Percentiles rank a stretch among this genome's conserved stretches.
Evolutionary conservation across 2,329 filamentous ascomycete species (phyloP).

Genomic region (Leptographium wingfieldii): DNA sequence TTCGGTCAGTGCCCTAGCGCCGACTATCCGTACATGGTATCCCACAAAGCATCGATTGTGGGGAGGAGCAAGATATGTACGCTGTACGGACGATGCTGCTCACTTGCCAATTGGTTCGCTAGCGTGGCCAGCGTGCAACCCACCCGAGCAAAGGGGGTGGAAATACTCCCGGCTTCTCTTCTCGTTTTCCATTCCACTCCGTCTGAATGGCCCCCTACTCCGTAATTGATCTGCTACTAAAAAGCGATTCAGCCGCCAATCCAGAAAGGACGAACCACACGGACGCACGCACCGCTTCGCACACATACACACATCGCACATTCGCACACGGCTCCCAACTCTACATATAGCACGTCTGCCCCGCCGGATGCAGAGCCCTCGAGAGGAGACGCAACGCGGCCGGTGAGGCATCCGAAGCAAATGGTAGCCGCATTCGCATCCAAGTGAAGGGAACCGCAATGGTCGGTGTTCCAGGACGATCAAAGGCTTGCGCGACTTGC

Average conservation of each 20-base stretch:
- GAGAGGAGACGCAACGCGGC: not conserved
- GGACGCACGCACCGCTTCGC: not conserved
- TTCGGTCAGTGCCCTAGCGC: too few relatives aligned
- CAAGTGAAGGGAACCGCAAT: conserved; percentile 4
- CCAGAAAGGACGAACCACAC: not conserved
- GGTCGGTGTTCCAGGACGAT: conserved; percentile 14
- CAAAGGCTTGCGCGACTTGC: conserved; percentile 13
- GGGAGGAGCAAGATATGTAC: too few relatives aligned
- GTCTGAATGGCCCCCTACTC: too few relatives aligned
- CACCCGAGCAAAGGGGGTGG: too few relatives aligned
- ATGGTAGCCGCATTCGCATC: not conserved
- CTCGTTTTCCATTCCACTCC: too few relatives aligned
- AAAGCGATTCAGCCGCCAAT: not conserved
- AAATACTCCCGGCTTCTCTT: too few relatives aligned
- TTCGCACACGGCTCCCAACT: not conserved
- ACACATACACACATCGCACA: not conserved
- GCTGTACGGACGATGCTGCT: too few relatives aligned
- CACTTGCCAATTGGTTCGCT: too few relatives aligned
- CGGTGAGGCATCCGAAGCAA: not conserved
- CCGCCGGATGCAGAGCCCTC: not conserved
- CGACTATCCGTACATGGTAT: too few relatives aligned
- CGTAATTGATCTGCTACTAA: too few relatives aligned
- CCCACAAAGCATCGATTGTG: too few relatives aligned
- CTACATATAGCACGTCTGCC: not conserved
- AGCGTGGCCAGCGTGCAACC: too few relatives aligned